A percentile compares a stretch with the other conserved stretches of the same genome.
Conservation (phyloP, 495 filamentous ascomycete genomes). For the Choiromyces venosus region DNA sequence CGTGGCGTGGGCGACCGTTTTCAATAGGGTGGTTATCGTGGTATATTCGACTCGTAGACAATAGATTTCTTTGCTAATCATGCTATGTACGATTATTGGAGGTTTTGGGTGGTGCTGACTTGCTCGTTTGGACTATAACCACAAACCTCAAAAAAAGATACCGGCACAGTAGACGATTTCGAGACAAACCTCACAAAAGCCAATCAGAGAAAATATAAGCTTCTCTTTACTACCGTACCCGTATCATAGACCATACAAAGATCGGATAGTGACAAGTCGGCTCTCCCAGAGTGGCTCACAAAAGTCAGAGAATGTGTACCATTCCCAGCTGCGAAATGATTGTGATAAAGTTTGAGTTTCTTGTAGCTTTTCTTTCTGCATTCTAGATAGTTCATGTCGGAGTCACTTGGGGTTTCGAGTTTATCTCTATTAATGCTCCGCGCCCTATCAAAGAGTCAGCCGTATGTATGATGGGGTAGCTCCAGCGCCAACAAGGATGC, state of each 20-base stretch:
- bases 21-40: neutral
- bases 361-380: neutral
- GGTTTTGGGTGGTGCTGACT: neutral
- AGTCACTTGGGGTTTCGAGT: neutral
- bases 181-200: neutral
- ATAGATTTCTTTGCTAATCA: neutral
- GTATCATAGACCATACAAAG: neutral
- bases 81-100: neutral
- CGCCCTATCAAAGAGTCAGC: neutral
- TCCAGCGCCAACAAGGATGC: neutral
- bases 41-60: neutral
- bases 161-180: neutral
- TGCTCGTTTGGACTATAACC: neutral
- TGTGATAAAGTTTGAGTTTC: neutral
- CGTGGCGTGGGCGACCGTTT: neutral
- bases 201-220: neutral
- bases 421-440: neutral
- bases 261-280: neutral
- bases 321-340: neutral
- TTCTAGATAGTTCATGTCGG: neutral
- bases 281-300: neutral
- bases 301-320: neutral
- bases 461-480: neutral
- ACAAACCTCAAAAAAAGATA: neutral
- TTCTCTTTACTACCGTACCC: neutral